phyloP scores from a whole-genome alignment of 495 filamentous ascomycete genomes.

The Tuber umbilicatum region DNA sequence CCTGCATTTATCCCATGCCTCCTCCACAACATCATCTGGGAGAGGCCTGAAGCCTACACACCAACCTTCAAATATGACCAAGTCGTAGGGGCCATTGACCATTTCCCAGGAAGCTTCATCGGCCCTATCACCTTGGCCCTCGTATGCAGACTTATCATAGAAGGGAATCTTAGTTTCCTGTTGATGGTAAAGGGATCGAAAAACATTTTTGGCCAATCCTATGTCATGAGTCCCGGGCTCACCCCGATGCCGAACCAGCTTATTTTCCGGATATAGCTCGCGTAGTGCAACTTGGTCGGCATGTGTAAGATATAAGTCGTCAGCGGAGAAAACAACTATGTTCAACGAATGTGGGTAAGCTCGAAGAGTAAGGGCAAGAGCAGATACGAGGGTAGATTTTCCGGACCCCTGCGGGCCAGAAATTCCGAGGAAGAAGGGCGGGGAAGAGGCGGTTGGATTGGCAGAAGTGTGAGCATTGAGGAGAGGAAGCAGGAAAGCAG shows the following conservation, averaged over 20 bases:
- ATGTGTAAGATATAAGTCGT: slow-evolving; percentile 82
- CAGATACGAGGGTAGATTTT: slow-evolving; percentile 79
- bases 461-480: slow-evolving; percentile 50
- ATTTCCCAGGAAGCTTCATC: slow-evolving; percentile 55
- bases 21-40: slow-evolving; percentile 49
- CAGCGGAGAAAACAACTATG: slow-evolving; percentile 75
- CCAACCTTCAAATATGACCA: slow-evolving; percentile 89
- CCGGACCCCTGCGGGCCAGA: slow-evolving; percentile 78
- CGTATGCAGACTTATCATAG: slow-evolving; percentile 77
- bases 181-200: slow-evolving; percentile 54
- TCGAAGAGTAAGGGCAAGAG: slow-evolving; percentile 59
- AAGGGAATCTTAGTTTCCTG: slow-evolving; percentile 50
- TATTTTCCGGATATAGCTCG: slow-evolving; percentile 58
- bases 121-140: slow-evolving; percentile 71
- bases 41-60: slow-evolving; percentile 76
- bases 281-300: slow-evolving; percentile 64
- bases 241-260: slow-evolving; percentile 72
- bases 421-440: slow-evolving; percentile 56
- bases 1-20: slow-evolving; percentile 50
- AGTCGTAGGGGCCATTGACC: slow-evolving; percentile 55
- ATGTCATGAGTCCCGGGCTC: slow-evolving; percentile 85
- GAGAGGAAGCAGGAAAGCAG: slow-evolving; percentile 71
- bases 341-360: slow-evolving; percentile 60
- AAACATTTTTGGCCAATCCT: slow-evolving; percentile 55
- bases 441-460: slow-evolving; percentile 41